phyloP scores from a whole-genome alignment of 768 basidiomycete genomes.

The Suillus hirtellus region DNA sequence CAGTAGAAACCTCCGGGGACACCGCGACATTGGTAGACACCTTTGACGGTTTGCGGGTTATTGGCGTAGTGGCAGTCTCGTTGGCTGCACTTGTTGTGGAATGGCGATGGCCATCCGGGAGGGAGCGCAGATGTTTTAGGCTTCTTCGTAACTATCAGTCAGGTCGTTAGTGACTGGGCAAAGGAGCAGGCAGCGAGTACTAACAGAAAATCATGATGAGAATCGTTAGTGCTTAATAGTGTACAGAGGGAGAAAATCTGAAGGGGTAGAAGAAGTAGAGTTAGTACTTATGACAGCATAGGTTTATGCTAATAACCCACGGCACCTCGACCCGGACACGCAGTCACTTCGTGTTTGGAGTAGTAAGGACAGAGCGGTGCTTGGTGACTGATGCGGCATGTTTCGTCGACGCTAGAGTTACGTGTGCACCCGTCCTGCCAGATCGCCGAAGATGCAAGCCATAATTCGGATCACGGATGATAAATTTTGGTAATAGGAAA shows the following conservation, averaged over 20 bases:
- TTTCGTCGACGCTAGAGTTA: not conserved
- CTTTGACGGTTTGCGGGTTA: slow-evolving; percentile 29
- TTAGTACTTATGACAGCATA: slow-evolving; percentile 28
- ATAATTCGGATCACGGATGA: not conserved
- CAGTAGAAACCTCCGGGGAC: slow-evolving; percentile 36
- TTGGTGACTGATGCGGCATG: slow-evolving; percentile 5
- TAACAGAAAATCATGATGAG: slow-evolving; percentile 31
- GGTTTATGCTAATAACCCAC: slow-evolving; percentile 18
- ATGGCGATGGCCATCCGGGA: slow-evolving; percentile 37
- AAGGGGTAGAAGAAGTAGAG: slow-evolving; percentile 18
- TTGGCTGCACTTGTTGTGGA: slow-evolving; percentile 38
- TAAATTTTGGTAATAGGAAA: not conserved
- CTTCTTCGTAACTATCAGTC: slow-evolving; percentile 30
- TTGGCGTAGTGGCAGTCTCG: slow-evolving; percentile 35
- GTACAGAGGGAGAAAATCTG: slow-evolving; percentile 5
- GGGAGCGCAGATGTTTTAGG: slow-evolving; percentile 31
- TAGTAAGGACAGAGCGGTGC: slow-evolving; percentile 1
- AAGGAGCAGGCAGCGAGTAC: slow-evolving; percentile 13
- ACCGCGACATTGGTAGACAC: slow-evolving; percentile 34
- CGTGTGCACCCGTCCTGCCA: not conserved
- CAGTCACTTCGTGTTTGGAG: slow-evolving; percentile 32
- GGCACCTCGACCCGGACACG: slow-evolving; percentile 28
- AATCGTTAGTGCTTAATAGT: slow-evolving; percentile 18
- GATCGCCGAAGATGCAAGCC: not conserved
- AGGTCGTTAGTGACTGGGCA: not conserved